Base-by-base conservation (phyloP, 148 eudicot species). In the Rhododendron ovatum region DNA sequence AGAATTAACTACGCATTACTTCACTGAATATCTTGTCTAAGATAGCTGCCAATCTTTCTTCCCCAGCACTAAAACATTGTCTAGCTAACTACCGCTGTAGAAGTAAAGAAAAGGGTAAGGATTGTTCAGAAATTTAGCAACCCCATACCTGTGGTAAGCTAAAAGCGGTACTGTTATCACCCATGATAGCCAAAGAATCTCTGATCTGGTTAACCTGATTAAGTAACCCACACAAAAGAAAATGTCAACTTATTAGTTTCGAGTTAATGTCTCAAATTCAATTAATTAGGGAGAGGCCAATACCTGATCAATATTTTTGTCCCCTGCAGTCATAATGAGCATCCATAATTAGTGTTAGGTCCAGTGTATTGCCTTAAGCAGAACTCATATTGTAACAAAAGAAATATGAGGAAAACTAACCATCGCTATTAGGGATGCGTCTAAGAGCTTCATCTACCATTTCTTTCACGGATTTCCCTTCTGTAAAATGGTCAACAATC, bases 401-500 rank as follows among this genome's bases (percentile, higher is more conserved):
- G 74, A 83, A 63, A 69, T 41, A 57, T 26, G 20, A n/a, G 82
- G 86, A 81, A 73, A 87, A 88, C 98, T 85, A 88, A 97, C 99
- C 96, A 81, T 91, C 91, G 24, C 59, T 67, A 87, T 97, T 97
- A 61, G 99, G 98, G 57, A 97, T 94, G 37, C 87, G 96, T 84
- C 75, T 90, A 83, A 95, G 98, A 88, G 99, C 98, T 93, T 95
- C 98, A 80, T 89, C 91, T 24, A 97, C 98, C 99, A 97, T 97
- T 92, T 97, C 91, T 88, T 97, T 90, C 88, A 97, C 99, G n/a
- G 98, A 93, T 89, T 97, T 97, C 26, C 98, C 99, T 90, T 97
- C 99, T 95, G 95, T 77, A 86, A 51, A 87, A 78, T 57, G 75
- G 45, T 83, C n/a, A 76, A 55, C 24, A 1, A 18, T 55, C 61